Percentiles rank a stretch among this genome's conserved stretches.
phyloP scores from a whole-genome alignment of 2,329 filamentous ascomycete species.

The Neoascochyta sp. region DNA sequence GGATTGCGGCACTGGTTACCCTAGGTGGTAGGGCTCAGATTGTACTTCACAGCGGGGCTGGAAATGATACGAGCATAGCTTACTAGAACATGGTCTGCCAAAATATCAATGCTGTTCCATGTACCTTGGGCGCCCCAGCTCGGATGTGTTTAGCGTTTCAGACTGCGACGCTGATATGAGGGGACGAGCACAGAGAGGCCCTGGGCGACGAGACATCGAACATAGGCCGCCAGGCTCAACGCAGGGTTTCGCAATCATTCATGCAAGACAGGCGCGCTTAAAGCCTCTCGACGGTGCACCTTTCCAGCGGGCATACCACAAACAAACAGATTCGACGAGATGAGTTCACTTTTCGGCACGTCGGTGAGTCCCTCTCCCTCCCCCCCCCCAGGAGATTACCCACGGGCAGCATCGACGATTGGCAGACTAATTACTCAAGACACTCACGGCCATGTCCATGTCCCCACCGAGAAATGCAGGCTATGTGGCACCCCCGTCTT shows the following conservation, averaged over 20 bases:
- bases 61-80: conserved; percentile 33
- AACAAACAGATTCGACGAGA: too few species aligned
- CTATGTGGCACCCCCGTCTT: conserved; percentile 27
- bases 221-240: too few species aligned
- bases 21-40: conserved; percentile 24
- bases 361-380: too few species aligned
- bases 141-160: conserved; percentile 25
- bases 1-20: conserved; percentile 7
- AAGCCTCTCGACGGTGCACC: conserved; percentile 3
- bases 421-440: conserved; percentile 23
- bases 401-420: too few species aligned
- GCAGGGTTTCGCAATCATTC: conserved; percentile 25
- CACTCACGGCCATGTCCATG: conserved; percentile 11
- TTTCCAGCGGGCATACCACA: too few species aligned
- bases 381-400: too few species aligned
- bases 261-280: conserved; percentile 7
- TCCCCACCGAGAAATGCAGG: conserved; percentile 13
- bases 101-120: conserved; percentile 22
- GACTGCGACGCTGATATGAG: conserved; percentile 11
- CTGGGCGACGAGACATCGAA: too few species aligned
- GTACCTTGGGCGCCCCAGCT: conserved; percentile 4
- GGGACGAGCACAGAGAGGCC: too few species aligned
- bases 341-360: too few species aligned
- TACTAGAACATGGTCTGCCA: conserved; percentile 31
- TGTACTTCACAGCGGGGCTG: conserved; percentile 34